Conservation (phyloP, 208 protist genomes). For the Vickermania ingenoplastis region DNA sequence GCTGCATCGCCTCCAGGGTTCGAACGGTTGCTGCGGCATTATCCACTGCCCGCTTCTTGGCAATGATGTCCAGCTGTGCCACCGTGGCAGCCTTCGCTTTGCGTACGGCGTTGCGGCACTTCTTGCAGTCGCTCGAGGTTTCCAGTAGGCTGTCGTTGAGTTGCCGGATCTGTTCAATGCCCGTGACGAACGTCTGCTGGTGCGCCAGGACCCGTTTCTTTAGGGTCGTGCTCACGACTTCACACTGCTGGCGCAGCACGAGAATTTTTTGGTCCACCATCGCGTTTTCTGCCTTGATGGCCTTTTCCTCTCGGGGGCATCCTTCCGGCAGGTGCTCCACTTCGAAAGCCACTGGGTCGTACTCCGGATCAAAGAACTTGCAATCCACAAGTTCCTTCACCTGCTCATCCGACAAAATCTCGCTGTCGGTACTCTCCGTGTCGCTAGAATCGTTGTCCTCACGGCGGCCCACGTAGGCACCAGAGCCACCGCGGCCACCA, state of each 20-base stretch:
- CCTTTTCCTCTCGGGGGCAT: conserved; percentile 41
- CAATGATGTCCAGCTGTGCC: conserved; percentile 45
- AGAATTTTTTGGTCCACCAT: conserved; percentile 41
- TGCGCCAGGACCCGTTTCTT: conserved; percentile 72
- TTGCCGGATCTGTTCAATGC: conserved; percentile 54
- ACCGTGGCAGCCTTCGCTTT: conserved; percentile 42
- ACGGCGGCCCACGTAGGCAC: conserved; percentile 6
- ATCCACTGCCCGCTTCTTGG: conserved; percentile 31
- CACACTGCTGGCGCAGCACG: conserved; percentile 52
- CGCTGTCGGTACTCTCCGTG: conserved; percentile 56
- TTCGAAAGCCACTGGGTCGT: conserved; percentile 63
- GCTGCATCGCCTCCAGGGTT: conserved; percentile 56
- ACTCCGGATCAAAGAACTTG: conserved; percentile 80
- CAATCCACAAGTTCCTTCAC: conserved; percentile 70
- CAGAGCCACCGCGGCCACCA: conserved; percentile 10
- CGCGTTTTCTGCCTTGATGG: conserved; percentile 38
- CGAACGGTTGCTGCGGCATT: conserved; percentile 38
- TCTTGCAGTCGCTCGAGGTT: conserved; percentile 80
- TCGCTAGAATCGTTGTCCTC: conserved; percentile 13
- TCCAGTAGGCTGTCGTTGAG: conserved; percentile 70
- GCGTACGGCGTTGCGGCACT: conserved; percentile 49
- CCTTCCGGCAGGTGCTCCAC: conserved; percentile 49
- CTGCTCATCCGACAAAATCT: conserved; percentile 72
- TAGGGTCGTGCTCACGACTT: conserved; percentile 71
- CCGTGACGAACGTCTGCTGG: conserved; percentile 60